phyloP scores from a whole-genome alignment of 169 alveolate genomes.

The Sarcocystis neurona region DNA sequence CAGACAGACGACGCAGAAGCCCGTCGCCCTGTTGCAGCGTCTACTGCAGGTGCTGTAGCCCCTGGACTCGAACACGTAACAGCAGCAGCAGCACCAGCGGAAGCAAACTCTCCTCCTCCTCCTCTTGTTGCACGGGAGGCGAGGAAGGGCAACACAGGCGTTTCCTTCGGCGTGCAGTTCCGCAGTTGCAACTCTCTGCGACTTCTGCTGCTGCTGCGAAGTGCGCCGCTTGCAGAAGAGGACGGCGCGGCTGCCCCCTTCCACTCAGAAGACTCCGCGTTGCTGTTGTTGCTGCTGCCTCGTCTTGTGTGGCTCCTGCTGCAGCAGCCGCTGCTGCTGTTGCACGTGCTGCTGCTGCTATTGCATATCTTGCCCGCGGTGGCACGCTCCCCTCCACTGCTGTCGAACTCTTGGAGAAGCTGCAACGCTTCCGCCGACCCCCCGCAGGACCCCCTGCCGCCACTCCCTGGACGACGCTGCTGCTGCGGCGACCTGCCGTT shows the following conservation, averaged over 20 bases:
- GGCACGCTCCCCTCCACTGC: too few species aligned
- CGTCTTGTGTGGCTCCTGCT: conserved; percentile 47
- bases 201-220: background rate
- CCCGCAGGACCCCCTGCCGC: too few species aligned
- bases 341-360: conserved; percentile 32
- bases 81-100: conserved; percentile 22
- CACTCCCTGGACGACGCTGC: too few species aligned
- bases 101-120: background rate
- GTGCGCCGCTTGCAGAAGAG: background rate
- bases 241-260: background rate
- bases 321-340: conserved; percentile 40
- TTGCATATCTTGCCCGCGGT: too few species aligned
- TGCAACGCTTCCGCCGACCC: too few species aligned
- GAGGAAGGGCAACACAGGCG: too few species aligned
- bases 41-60: background rate
- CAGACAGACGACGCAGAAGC: too few species aligned
- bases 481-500: too few species aligned
- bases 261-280: background rate
- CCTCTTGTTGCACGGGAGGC: too few species aligned
- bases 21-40: conserved; percentile 41
- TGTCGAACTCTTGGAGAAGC: too few species aligned
- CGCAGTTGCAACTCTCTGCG: too few species aligned
- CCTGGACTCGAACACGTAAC: background rate
- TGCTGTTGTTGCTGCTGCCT: background rate
- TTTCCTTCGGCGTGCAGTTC: too few species aligned